A percentile compares a stretch with the other conserved stretches of the same genome.
Conservation (phyloP, 176 grass and related monocot species). For the Phoenix roebelenii region DNA sequence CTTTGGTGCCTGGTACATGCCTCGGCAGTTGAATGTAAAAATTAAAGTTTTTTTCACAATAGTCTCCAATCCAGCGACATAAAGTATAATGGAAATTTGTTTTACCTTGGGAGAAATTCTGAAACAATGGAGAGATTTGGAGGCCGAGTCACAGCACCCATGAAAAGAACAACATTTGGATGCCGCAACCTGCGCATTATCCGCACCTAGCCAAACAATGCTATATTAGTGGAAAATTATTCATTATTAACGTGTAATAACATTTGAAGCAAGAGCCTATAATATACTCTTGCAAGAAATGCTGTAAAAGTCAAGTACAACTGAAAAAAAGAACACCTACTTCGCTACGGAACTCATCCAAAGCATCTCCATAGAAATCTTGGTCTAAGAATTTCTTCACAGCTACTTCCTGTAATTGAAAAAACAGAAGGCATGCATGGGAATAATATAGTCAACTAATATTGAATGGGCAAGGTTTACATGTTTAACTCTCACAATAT, state of each 20-base stretch:
- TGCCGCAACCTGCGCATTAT: constrained; percentile 98
- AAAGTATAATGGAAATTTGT: background rate
- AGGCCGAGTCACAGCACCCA: constrained; percentile 98
- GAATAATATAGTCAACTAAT: background rate
- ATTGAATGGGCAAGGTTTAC: too few species aligned
- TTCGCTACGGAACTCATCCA: constrained; percentile 98
- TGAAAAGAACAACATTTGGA: constrained; percentile 98
- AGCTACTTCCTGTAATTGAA: constrained; percentile 88
- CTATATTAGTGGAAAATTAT: constrained; percentile 17
- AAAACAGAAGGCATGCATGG: constrained; percentile 9
- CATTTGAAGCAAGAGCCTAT: too few species aligned
- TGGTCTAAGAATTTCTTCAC: constrained; percentile 99
- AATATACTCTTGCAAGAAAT: too few species aligned
- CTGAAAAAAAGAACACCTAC: constrained; percentile 28
- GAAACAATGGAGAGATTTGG: constrained; percentile 92
- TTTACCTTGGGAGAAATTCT: constrained; percentile 92
- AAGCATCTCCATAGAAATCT: constrained; percentile 95
- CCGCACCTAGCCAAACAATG: constrained; percentile 50
- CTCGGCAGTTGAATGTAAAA: too few species aligned
- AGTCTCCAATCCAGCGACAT: too few species aligned
- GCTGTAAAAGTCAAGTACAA: too few species aligned
- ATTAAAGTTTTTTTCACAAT: too few species aligned
- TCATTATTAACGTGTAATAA: background rate
- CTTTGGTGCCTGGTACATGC: too few species aligned
- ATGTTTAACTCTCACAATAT: too few species aligned